phyloP scores from a whole-genome alignment of 1,139 yeast genomes.

The Candida sojae region DNA sequence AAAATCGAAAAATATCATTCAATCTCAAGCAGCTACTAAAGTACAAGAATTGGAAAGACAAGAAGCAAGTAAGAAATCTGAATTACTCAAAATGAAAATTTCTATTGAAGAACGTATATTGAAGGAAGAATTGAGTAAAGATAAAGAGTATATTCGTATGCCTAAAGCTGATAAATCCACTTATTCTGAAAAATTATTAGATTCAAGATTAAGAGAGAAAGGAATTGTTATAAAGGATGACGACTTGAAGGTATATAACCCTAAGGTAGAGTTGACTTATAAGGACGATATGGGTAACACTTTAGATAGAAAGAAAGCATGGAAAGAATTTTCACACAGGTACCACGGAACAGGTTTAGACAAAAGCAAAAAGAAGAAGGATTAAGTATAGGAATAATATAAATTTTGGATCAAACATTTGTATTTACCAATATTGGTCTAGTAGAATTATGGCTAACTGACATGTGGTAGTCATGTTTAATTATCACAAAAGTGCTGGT shows the following conservation, averaged over 20 bases:
- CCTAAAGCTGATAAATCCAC: slow-evolving; percentile 31
- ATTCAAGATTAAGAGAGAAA: slow-evolving; percentile 29
- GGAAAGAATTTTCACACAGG: slow-evolving; percentile 78
- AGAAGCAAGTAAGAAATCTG: slow-evolving; percentile 33
- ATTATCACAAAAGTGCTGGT: too few species aligned
- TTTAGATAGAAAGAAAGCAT: slow-evolving; percentile 75
- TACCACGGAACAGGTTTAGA: slow-evolving; percentile 66
- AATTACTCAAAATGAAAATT: slow-evolving; percentile 33
- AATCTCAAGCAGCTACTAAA: slow-evolving; percentile 1
- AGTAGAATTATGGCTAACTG: too few species aligned
- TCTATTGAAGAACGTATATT: slow-evolving; percentile 41
- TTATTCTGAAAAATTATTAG: slow-evolving; percentile 29
- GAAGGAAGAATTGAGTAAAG: slow-evolving; percentile 39
- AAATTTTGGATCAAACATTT: too few species aligned
- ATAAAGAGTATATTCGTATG: slow-evolving; percentile 31
- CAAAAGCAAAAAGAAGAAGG: slow-evolving; percentile 7
- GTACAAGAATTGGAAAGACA: slow-evolving; percentile 23
- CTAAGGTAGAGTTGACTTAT: slow-evolving; percentile 64
- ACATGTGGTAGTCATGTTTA: too few species aligned
- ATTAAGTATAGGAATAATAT: not conserved
- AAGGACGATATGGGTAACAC: slow-evolving; percentile 71
- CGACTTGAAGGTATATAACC: slow-evolving; percentile 50
- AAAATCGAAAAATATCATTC: slow-evolving; percentile 43
- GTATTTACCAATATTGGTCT: too few species aligned
- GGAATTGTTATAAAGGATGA: slow-evolving; percentile 18